Base-by-base conservation (phyloP, 176 grass and related monocot genomes). In the Pontederia crassipes region DNA sequence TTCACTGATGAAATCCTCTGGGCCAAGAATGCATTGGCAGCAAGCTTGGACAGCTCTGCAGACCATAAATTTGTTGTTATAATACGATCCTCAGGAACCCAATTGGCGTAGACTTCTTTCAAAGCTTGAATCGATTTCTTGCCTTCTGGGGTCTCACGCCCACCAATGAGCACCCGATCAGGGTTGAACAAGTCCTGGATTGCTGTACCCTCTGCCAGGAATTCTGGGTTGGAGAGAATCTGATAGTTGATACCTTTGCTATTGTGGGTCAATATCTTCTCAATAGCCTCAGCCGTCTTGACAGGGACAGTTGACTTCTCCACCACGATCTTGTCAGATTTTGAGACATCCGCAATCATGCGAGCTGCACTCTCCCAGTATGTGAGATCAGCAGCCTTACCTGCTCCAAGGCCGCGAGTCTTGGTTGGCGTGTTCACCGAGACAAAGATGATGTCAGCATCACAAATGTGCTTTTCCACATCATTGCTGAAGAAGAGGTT, bases 41-140 rank as follows among this genome's bases (percentile, higher is more conserved):
- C 66, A 12, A 69, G 66, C 66, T 69, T 69, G 8, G 66, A 69
- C n/a, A 69, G 66, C 66, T 69, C 66, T 17, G 66, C 66, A 17
- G 66, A 69, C 66, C 66, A 69, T 7, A 69, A n/a, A 15, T 69
- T 69, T 52, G 66, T 57, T 10, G 66, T 69, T 45, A 69, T 17
- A 55, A 69, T 69, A 15, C 11, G 15, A 55, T 69, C 66, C 66
- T 57, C 66, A 0, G 53, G 53, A 3, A 69, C 66, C 66, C 66
- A 69, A 8, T 69, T 69, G 17, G 66, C 66, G 17, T 69, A 69
- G 13, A 69, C 35, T 12, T 46, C 35, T 16, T 69, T 69, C n/a
- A 69, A 18, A 40, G 32, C 17, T 35, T 57, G 20, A 45, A 69
- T 52, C 2, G 66, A 53, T 45, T 69, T 69, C 29, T 16, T 29